Conservation (phyloP, 75 land plant genomes). For the Pinus taeda region DNA sequence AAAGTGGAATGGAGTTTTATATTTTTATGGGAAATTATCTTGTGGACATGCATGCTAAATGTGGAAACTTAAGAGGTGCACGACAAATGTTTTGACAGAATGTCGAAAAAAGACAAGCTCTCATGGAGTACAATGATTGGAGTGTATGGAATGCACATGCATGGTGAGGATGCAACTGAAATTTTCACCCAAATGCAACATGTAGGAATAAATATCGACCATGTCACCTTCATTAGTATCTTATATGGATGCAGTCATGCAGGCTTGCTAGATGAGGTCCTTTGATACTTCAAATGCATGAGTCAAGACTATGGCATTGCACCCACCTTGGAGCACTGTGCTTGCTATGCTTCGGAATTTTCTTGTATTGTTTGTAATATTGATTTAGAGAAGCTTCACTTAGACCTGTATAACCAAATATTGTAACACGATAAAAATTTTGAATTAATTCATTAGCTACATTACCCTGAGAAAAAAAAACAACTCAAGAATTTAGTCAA, state of each 20-base stretch:
- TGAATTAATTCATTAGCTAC: too few species aligned
- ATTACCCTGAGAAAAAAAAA: too few species aligned
- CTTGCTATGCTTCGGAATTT: slow-evolving; percentile 12
- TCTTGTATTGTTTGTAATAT: not conserved
- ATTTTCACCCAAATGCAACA: slow-evolving; percentile 33
- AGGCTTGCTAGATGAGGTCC: slow-evolving; percentile 45
- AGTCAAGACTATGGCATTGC: slow-evolving; percentile 24
- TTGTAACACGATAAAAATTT: not conserved
- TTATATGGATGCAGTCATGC: slow-evolving; percentile 53
- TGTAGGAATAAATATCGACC: slow-evolving; percentile 37
- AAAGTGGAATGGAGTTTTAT: not conserved
- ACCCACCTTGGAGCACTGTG: slow-evolving; percentile 49
- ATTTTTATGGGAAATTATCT: slow-evolving; percentile 22
- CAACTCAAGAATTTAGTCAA: too few species aligned
- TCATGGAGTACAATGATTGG: slow-evolving; percentile 60
- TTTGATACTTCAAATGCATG: slow-evolving; percentile 36
- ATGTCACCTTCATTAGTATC: slow-evolving; percentile 45
- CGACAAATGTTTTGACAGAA: slow-evolving; percentile 28
- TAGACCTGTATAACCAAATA: not conserved
- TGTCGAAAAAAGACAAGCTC: slow-evolving; percentile 19
- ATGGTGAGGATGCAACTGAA: slow-evolving; percentile 22
- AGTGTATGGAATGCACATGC: slow-evolving; percentile 43
- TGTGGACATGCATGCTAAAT: slow-evolving; percentile 22
- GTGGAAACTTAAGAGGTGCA: slow-evolving; percentile 25
- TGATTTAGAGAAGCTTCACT: not conserved